A percentile compares a stretch with the other conserved stretches of the same genome.
phyloP scores from a whole-genome alignment of 176 grass and related monocot genomes.

The Eragrostis curvula region DNA sequence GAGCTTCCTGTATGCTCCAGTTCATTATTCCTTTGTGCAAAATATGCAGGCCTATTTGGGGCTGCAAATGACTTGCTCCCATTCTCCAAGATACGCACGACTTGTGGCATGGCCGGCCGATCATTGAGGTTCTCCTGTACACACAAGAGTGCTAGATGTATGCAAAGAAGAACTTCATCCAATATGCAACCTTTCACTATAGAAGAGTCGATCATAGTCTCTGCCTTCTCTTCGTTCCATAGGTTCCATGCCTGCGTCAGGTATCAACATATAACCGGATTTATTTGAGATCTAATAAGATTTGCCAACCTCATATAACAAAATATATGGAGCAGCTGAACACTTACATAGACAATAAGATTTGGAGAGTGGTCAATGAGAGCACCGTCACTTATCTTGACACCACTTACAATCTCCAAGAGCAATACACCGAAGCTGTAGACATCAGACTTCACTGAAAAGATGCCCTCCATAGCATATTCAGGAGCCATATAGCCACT shows the following conservation, averaged over 20 bases:
- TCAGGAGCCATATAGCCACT: constrained; percentile 71
- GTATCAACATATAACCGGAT: background rate
- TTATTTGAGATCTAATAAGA: too few relatives aligned
- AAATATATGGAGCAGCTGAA: background rate
- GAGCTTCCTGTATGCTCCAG: background rate
- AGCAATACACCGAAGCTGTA: constrained; percentile 62
- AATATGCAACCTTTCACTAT: constrained; percentile 14
- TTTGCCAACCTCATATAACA: background rate
- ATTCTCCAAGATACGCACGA: constrained; percentile 42
- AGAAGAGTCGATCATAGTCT: constrained; percentile 31
- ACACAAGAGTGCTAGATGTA: constrained; percentile 51
- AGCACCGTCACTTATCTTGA: constrained; percentile 39
- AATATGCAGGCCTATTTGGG: constrained; percentile 22
- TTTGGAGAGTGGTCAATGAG: constrained; percentile 32
- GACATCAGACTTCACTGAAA: constrained; percentile 59
- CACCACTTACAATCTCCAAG: constrained; percentile 48
- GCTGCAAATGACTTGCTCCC: constrained; percentile 12
- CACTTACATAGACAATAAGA: constrained; percentile 52
- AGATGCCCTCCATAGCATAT: constrained; percentile 68
- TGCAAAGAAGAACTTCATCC: constrained; percentile 35
- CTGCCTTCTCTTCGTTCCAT: constrained; percentile 45
- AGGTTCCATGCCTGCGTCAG: constrained; percentile 49
- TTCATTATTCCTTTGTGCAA: background rate
- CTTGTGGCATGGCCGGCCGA: constrained; percentile 34
- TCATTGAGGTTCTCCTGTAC: constrained; percentile 52